A percentile compares a stretch with the other conserved stretches of the same genome.
These are phyloP conservation scores for Stagonosporopsis chrysanthemi DNA, from an alignment of 2,329 filamentous ascomycete genomes.

Conservation along the genomic window DNA sequence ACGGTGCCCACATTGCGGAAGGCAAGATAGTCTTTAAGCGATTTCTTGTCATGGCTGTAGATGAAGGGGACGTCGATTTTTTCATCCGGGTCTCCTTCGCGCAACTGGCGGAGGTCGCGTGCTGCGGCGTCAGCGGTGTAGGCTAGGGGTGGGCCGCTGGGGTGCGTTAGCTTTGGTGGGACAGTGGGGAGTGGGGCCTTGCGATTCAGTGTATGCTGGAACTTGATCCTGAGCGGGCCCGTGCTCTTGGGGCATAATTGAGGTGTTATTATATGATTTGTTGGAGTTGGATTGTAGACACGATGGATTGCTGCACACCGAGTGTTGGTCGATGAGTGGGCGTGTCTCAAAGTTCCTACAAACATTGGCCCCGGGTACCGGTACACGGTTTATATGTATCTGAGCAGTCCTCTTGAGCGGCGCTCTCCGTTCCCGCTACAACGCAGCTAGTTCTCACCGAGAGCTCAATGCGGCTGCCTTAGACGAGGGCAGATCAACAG, in stretches of 20 bases:
- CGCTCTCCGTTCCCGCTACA: not conserved
- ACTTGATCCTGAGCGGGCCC: not conserved
- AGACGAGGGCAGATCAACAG: conserved; percentile 8
- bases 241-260: not conserved
- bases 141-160: conserved; percentile 4
- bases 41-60: conserved; percentile 26
- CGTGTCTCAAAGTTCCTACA: too few relatives aligned
- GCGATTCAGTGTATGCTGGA: conserved; percentile 8
- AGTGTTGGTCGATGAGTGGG: not conserved
- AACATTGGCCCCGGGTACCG: too few relatives aligned
- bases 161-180: not conserved
- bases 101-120: conserved; percentile 5
- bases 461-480: not conserved
- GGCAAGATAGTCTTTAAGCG: conserved; percentile 19
- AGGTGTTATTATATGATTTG: not conserved
- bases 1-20: conserved; percentile 23
- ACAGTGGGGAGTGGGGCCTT: not conserved
- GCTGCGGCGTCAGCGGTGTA: conserved; percentile 12
- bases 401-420: not conserved
- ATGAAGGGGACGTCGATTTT: conserved; percentile 20
- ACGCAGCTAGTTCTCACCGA: not conserved
- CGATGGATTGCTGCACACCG: not conserved
- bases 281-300: not conserved
- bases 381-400: not conserved
- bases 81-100: conserved; percentile 15